Conservation (phyloP, 441 rosid species). For the Corymbia citriodora region DNA sequence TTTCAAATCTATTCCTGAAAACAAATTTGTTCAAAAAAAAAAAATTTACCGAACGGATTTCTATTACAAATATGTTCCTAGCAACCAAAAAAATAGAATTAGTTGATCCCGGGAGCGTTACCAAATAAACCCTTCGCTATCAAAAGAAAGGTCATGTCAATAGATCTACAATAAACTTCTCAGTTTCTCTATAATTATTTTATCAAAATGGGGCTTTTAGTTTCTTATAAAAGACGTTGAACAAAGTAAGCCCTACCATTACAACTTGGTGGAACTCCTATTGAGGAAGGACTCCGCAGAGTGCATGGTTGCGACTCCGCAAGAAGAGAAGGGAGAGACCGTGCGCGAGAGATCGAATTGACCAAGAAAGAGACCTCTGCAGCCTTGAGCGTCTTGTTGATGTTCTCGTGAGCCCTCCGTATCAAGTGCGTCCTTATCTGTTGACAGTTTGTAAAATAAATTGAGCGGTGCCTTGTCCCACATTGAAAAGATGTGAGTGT, state of each 20-base stretch:
- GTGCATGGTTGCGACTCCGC: background rate
- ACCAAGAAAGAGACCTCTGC: slow-evolving; percentile 60
- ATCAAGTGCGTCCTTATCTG: slow-evolving; percentile 92
- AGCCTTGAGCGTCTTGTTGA: slow-evolving; percentile 69
- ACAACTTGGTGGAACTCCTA: background rate
- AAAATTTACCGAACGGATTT: too few species aligned
- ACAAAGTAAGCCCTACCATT: background rate
- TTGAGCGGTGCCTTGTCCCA: too few species aligned
- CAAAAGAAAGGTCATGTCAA: background rate
- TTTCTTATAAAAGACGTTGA: background rate
- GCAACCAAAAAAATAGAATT: too few species aligned
- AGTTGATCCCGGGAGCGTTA: too few species aligned
- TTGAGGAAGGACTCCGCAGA: background rate
- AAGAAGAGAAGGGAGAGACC: slow-evolving; percentile 28
- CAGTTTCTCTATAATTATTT: background rate
- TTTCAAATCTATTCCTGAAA: too few species aligned
- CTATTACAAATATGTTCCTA: too few species aligned
- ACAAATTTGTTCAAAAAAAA: too few species aligned
- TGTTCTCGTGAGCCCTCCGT: slow-evolving; percentile 85
- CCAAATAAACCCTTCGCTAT: background rate
- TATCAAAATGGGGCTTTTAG: background rate
- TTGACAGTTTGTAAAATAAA: too few species aligned
- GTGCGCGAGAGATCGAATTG: slow-evolving; percentile 75
- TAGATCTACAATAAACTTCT: background rate
- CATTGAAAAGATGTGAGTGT: too few species aligned